Percentiles rank a stretch among this genome's conserved stretches.
Evolutionary conservation across 148 eudicot genomes (phyloP).

Genomic region (Vaccinium macrocarpon): DNA sequence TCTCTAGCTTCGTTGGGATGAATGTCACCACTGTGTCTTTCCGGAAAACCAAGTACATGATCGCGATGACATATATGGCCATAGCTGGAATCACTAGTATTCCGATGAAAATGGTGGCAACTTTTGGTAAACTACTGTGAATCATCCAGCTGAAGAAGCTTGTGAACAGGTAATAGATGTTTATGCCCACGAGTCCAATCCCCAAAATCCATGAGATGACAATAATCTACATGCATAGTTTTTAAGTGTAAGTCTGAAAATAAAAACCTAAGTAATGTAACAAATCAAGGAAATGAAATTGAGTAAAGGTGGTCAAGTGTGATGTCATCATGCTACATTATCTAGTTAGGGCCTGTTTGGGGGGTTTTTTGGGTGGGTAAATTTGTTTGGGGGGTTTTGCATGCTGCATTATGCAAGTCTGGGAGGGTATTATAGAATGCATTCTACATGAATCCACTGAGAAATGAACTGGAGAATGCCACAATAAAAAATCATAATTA

Average conservation of each 20-base stretch:
- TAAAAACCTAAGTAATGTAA: background rate
- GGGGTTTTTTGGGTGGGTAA: too few species aligned
- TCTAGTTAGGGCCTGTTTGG: too few species aligned
- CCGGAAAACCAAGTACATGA: constrained; percentile 68
- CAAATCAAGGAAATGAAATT: background rate
- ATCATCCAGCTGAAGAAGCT: constrained; percentile 73
- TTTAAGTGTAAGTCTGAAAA: background rate
- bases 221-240: constrained; percentile 50
- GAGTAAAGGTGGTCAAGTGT: background rate
- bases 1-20: constrained; percentile 39
- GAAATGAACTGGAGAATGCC: too few species aligned
- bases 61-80: constrained; percentile 51
- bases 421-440: too few species aligned
- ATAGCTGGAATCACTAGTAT: constrained; percentile 75
- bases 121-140: constrained; percentile 60
- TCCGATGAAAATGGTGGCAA: constrained; percentile 71
- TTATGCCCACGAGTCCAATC: constrained; percentile 76
- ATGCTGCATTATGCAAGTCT: too few species aligned
- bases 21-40: constrained; percentile 65
- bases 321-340: background rate
- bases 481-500: too few species aligned
- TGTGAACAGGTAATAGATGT: constrained; percentile 70
- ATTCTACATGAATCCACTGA: too few species aligned
- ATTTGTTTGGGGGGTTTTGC: too few species aligned
- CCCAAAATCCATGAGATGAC: constrained; percentile 77